A percentile compares a stretch with the other conserved stretches of the same genome.
phyloP scores from a whole-genome alignment of 148 eudicot genomes.

The Camellia japonica region DNA sequence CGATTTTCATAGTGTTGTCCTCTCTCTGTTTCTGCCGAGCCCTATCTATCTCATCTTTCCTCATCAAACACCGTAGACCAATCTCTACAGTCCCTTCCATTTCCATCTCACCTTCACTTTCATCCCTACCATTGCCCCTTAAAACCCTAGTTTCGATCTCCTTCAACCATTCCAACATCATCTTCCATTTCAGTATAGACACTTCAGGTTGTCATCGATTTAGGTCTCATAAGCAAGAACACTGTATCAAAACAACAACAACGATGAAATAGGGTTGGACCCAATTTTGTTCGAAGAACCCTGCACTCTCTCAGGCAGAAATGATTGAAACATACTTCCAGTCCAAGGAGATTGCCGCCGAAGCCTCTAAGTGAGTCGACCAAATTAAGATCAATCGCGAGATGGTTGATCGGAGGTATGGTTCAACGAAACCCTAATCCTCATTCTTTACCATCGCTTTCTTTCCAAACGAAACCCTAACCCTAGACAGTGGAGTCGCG shows the following conservation, averaged over 20 bases:
- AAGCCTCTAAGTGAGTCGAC: no score
- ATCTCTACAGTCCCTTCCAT: no score
- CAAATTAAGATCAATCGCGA: no score
- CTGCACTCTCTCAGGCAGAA: slow-evolving; percentile 44
- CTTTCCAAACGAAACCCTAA: no score
- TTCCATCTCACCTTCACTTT: slow-evolving; percentile 2
- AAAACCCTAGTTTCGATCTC: slow-evolving; percentile 1
- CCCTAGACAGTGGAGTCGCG: no score
- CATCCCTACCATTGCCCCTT: slow-evolving; percentile 11
- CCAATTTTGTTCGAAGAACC: slow-evolving; percentile 72
- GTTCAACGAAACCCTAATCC: no score
- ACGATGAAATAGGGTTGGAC: slow-evolving; percentile 58
- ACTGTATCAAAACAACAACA: slow-evolving; percentile 4
- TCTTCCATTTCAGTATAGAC: slow-evolving; percentile 6
- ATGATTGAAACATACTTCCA: slow-evolving; percentile 86
- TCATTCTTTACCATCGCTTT: no score
- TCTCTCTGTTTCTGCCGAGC: slow-evolving; percentile 55
- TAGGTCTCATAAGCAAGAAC: slow-evolving; percentile 23
- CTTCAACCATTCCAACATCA: neutral
- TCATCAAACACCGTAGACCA: slow-evolving; percentile 17
- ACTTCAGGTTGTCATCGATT: slow-evolving; percentile 24
- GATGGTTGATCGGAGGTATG: no score
- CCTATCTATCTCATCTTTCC: slow-evolving; percentile 40
- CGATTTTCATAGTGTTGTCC: slow-evolving; percentile 38
- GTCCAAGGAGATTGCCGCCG: no score